phyloP scores from a whole-genome alignment of 2,329 filamentous ascomycete genomes.

The Fusarium stilboides region DNA sequence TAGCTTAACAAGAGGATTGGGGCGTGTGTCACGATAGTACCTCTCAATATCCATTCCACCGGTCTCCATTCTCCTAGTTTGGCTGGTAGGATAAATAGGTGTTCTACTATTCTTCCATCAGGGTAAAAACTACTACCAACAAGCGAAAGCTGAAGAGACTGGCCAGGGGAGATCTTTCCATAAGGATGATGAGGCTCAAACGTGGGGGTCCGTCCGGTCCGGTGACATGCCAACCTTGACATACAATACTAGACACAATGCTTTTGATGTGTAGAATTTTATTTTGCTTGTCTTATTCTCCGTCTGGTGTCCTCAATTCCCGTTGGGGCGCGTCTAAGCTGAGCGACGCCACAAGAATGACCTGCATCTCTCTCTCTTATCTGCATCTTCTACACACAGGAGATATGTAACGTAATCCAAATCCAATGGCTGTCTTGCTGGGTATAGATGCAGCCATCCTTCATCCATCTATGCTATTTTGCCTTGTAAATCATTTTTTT shows the following conservation, averaged over 20 bases:
- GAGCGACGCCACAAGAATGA: conserved; percentile 22
- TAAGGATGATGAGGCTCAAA: conserved; percentile 24
- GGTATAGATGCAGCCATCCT: conserved; percentile 4
- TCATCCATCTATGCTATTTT: conserved; percentile 6
- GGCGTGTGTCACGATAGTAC: neutral
- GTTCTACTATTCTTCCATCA: neutral
- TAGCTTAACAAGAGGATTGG: conserved; percentile 20
- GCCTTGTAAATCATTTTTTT: neutral
- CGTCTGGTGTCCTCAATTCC: conserved; percentile 17
- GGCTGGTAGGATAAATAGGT: neutral
- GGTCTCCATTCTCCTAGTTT: neutral
- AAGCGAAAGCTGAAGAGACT: neutral
- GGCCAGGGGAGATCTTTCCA: too few relatives aligned
- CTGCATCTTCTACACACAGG: conserved; percentile 18
- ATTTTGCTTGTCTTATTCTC: conserved; percentile 3
- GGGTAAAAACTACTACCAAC: neutral
- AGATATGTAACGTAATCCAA: neutral
- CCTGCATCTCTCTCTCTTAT: conserved; percentile 11
- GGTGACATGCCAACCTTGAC: neutral
- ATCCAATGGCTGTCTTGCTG: conserved; percentile 3
- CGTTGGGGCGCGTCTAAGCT: conserved; percentile 35
- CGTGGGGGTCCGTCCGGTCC: neutral
- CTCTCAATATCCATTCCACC: neutral
- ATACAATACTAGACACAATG: neutral
- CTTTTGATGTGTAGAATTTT: neutral